Evolutionary conservation across 2,329 filamentous ascomycete species (phyloP), one percentile per base, ranked within the genome.

Genomic region (Penicillium freii): DNA sequence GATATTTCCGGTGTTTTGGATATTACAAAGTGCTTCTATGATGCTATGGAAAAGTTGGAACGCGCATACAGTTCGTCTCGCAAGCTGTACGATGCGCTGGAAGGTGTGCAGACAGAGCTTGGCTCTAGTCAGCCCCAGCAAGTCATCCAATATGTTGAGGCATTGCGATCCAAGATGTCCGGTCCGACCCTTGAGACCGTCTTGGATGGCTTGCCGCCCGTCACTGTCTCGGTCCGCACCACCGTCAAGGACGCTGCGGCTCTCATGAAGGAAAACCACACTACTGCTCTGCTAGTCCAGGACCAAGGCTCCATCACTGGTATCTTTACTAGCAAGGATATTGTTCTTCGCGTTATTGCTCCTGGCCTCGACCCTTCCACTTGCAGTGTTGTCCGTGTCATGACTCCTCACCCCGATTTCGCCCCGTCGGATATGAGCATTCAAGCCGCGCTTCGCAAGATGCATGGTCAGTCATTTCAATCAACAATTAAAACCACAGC

Each of bases 11-110:
- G 94, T 80, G 92, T 99, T 65, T 81, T 99, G 54, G 94, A 99
- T 76, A 99, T 99, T 69, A 99, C 94, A 56, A 99, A 97, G 78
- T 99, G 94, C 78, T 99, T 99, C 77, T 99, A 99, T 78, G 94
- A 99, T 78, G 94, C 94, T 43, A 99, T 99, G 94, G 94, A 99
- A 81, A 99, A 99, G 81, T 81, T 99, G 59, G 94, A 99, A 81
- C 89, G 94, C 51, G 94, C 94, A 50, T 99, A 99, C 75, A 92
- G 91, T 64, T 97, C 94, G 17, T 99, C 94, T n/a, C 87, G 94
- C 66, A 96, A 97, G 77, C 84, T 99, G 23, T 97, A 99, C 75
- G 94, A 97, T 80, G 94, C 94, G 34, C 80, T 99, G 57, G 94
- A 99, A 78, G 94, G 94, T 75, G 94, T 99, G 3, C 94, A 99